These are phyloP conservation scores for Umbellularia californica DNA, from an alignment of 164 flowering plant genomes.

Conservation along the genomic window DNA sequence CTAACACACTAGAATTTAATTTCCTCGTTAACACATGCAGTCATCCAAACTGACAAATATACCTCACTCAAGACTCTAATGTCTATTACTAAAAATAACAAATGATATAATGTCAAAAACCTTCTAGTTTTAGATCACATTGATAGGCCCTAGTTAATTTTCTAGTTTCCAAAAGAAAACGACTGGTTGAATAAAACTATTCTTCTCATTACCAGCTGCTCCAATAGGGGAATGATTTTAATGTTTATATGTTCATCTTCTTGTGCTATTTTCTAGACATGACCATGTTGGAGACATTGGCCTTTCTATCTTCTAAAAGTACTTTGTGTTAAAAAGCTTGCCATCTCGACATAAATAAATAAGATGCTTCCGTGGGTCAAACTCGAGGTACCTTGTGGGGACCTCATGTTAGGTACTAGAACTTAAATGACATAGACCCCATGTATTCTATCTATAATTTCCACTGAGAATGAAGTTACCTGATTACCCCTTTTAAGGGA, in stretches of 20 bases:
- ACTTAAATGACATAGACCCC: not conserved
- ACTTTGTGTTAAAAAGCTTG: not conserved
- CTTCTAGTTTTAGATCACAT: no score
- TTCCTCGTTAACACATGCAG: no score
- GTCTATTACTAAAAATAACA: no score
- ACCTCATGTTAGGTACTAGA: not conserved
- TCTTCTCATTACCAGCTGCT: not conserved
- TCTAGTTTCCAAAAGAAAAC: no score
- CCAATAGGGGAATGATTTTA: not conserved
- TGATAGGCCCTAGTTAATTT: no score
- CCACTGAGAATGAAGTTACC: not conserved
- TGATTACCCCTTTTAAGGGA: not conserved
- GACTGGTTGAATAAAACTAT: not conserved
- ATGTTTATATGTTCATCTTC: not conserved
- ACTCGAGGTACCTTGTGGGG: not conserved
- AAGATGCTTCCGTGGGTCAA: not conserved
- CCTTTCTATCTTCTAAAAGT: not conserved
- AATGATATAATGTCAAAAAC: no score
- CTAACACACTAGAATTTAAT: no score
- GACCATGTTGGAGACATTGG: constrained; percentile 4
- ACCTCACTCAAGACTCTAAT: no score
- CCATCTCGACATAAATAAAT: not conserved
- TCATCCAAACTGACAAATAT: no score
- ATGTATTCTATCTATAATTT: not conserved
- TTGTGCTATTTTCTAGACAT: constrained; percentile 4